phyloP scores from a whole-genome alignment of 371 early-diverging fungal genomes.

The Mortierella sp. region DNA sequence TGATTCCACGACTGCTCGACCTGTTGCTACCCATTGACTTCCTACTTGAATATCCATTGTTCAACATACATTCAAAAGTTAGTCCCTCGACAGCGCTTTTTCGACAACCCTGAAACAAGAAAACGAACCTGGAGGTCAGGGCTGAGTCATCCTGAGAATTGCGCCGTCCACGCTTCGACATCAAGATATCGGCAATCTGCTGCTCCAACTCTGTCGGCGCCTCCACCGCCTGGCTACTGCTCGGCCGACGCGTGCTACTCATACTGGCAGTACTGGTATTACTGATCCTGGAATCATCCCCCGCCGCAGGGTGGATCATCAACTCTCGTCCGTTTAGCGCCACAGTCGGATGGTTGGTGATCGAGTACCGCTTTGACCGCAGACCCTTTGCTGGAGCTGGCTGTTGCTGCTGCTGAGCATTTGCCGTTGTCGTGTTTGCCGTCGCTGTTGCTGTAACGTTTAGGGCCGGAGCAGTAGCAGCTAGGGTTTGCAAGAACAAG shows the following conservation, averaged over 20 bases:
- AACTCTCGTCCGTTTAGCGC: background rate
- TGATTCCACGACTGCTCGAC: background rate
- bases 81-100: no score
- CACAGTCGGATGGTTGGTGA: slow-evolving; percentile 1
- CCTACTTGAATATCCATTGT: background rate
- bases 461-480: background rate
- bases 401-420: background rate
- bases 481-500: slow-evolving; percentile 23
- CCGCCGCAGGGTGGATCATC: slow-evolving; percentile 7
- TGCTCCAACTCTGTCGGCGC: slow-evolving; percentile 30
- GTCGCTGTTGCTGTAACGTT: background rate
- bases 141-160: background rate
- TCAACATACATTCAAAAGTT: background rate
- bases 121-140: background rate
- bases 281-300: background rate
- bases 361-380: background rate
- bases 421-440: background rate
- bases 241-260: background rate
- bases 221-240: background rate
- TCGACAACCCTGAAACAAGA: no score
- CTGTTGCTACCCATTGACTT: background rate
- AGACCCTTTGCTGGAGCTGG: background rate
- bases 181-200: slow-evolving; percentile 50
- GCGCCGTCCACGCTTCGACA: slow-evolving; percentile 12
- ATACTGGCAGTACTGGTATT: no score